A percentile compares a stretch with the other conserved stretches of the same genome.
Evolutionary conservation across 768 basidiomycete genomes (phyloP).

Genomic region (Sarcodon sp.): DNA sequence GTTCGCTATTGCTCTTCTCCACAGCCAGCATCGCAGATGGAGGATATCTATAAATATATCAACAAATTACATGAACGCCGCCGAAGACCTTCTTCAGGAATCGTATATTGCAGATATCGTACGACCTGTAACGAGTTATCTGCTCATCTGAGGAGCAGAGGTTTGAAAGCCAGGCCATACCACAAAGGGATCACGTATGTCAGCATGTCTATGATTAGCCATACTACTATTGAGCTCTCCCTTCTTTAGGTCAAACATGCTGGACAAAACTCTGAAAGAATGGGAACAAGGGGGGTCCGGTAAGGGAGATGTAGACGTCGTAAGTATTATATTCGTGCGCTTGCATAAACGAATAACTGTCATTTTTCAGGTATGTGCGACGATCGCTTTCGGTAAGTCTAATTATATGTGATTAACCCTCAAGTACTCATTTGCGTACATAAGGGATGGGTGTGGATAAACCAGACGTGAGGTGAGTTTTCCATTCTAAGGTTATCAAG

Average conservation of each 20-base stretch:
- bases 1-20: constrained; percentile 50
- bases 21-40: constrained; percentile 41
- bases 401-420: too few species aligned
- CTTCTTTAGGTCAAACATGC: constrained; percentile 25
- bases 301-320: constrained; percentile 48
- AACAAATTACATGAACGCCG: constrained; percentile 45
- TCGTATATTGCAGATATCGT: constrained; percentile 67
- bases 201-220: background rate
- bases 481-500: background rate
- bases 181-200: constrained; percentile 56
- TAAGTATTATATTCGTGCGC: constrained; percentile 19
- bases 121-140: constrained; percentile 58
- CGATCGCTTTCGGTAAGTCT: constrained; percentile 57
- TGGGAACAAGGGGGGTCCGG: constrained; percentile 43
- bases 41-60: constrained; percentile 56
- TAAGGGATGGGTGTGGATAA: constrained; percentile 70
- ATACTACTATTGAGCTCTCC: background rate
- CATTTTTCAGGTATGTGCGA: constrained; percentile 49
- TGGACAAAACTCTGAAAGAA: constrained; percentile 42
- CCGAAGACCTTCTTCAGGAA: constrained; percentile 49
- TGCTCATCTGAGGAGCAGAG: constrained; percentile 47
- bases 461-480: constrained; percentile 48
- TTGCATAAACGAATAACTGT: background rate
- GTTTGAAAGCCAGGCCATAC: constrained; percentile 57
- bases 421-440: too few species aligned